phyloP scores from a whole-genome alignment of 352 stramenopile species.

The Thraustochytrium sp. region DNA sequence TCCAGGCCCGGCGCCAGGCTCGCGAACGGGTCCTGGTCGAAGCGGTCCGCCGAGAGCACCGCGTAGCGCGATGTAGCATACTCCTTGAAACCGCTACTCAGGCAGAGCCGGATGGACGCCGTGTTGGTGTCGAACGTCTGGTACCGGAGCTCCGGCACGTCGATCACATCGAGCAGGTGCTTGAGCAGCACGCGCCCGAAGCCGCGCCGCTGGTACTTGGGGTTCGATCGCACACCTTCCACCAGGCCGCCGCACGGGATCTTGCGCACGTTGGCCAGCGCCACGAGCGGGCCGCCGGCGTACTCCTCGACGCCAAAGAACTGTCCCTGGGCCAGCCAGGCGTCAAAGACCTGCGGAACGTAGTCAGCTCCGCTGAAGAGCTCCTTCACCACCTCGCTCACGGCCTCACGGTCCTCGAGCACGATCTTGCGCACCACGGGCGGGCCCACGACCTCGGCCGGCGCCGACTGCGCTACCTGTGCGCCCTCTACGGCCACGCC shows the following conservation, averaged over 20 bases:
- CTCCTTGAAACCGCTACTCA: neutral
- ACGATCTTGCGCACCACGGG: neutral
- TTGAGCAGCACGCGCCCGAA: neutral
- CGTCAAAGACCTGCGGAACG: neutral
- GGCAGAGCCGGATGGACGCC: neutral
- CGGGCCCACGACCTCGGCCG: too few species aligned
- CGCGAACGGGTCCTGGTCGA: neutral
- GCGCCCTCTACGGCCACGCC: too few species aligned
- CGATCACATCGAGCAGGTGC: neutral
- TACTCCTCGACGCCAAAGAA: slow-evolving; percentile 12
- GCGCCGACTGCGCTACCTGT: too few species aligned
- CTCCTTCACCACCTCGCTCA: neutral
- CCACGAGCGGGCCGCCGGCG: neutral
- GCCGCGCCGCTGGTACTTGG: neutral
- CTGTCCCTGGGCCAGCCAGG: neutral
- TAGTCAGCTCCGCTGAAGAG: neutral
- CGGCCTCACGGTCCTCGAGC: neutral
- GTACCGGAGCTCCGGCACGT: neutral
- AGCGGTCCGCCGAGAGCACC: neutral
- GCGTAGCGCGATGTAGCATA: neutral
- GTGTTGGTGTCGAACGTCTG: neutral
- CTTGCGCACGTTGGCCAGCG: neutral
- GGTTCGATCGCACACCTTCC: neutral
- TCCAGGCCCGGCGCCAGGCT: neutral
- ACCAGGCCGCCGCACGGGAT: neutral